Percentiles rank a stretch among this genome's conserved stretches.
phyloP scores from a whole-genome alignment of 2,329 filamentous ascomycete species.

The Alternaria incomplexa region DNA sequence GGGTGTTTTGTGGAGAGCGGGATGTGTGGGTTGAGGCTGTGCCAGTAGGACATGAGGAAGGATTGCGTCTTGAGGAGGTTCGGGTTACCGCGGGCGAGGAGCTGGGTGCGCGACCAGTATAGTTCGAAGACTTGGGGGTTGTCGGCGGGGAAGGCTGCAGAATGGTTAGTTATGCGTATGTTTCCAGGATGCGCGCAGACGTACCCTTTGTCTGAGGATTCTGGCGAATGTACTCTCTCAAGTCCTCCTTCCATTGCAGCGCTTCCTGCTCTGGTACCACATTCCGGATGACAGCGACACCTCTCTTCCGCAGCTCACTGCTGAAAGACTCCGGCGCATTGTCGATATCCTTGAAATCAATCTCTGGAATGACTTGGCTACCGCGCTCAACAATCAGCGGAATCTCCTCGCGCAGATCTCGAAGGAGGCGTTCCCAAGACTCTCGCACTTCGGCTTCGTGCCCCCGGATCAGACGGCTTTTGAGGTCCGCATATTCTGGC shows the following conservation, averaged over 20 bases:
- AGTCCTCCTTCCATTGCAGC: constrained; percentile 52
- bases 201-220: constrained; percentile 54
- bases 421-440: constrained; percentile 56
- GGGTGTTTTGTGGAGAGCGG: constrained; percentile 55
- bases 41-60: constrained; percentile 59
- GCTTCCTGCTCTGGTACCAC: constrained; percentile 54
- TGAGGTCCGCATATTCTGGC: constrained; percentile 54
- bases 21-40: constrained; percentile 51
- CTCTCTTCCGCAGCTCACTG: constrained; percentile 63
- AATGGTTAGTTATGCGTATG: constrained; percentile 7
- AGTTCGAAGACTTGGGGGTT: constrained; percentile 60
- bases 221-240: constrained; percentile 53
- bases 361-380: constrained; percentile 54
- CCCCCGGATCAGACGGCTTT: constrained; percentile 52
- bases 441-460: constrained; percentile 55
- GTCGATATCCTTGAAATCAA: constrained; percentile 55
- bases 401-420: constrained; percentile 53
- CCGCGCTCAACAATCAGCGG: constrained; percentile 52
- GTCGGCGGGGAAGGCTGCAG: constrained; percentile 54
- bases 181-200: neutral
- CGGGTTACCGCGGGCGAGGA: constrained; percentile 55
- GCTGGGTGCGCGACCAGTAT: constrained; percentile 57
- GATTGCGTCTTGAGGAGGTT: constrained; percentile 55
- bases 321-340: constrained; percentile 62
- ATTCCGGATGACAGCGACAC: constrained; percentile 56